Evolutionary conservation across 257 asterid species (phyloP), one percentile per base, ranked within the genome.

Genomic region (Misopates orontium): DNA sequence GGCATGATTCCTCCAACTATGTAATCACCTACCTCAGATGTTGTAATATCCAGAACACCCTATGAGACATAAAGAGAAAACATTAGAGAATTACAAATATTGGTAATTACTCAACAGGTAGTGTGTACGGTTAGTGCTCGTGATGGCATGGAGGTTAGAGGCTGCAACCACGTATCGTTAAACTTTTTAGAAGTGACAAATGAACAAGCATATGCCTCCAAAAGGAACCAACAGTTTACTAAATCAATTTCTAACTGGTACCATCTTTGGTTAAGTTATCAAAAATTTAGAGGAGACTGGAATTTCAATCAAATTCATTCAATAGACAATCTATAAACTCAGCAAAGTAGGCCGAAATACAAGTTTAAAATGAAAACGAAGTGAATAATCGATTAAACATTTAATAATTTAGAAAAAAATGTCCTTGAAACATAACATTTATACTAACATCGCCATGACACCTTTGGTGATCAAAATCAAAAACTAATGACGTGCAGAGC

Each of bases 1-100:
- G 98, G 87, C 98, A 93, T 93, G 66, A 83, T 80, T 67, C 97
- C 97, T 70, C 99, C 99, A 69, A 93, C 96, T 63, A 93, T 18
- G 73, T 80, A 84, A 75, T 93, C 99, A 58, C 97, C 97, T 61
- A 90, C 95, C 77, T 90, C 99, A 14, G 99, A 85, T 39, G 99
- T 93, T 23, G 97, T 93, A 69, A 93, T 82, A 80, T 93, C 98
- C 86, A 93, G 66, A 62, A 90, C 92, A 70, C 97, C 98, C 98
- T 93, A 62, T 0, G 55, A 12, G 54, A 52, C 62, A 73, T 42
- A n/a, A n/a, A n/a, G 52, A 62, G 39, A n/a, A n/a, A n/a, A n/a
- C n/a, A 55, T 7, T 17, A 55, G 62, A 42, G 13, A 67, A 47
- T n/a, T n/a, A n/a, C n/a, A n/a, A n/a, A n/a, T n/a, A n/a, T 41